A percentile compares a stretch with the other conserved stretches of the same genome.
phyloP scores from a whole-genome alignment of 805 yeast species.

The Brettanomyces sp. region DNA sequence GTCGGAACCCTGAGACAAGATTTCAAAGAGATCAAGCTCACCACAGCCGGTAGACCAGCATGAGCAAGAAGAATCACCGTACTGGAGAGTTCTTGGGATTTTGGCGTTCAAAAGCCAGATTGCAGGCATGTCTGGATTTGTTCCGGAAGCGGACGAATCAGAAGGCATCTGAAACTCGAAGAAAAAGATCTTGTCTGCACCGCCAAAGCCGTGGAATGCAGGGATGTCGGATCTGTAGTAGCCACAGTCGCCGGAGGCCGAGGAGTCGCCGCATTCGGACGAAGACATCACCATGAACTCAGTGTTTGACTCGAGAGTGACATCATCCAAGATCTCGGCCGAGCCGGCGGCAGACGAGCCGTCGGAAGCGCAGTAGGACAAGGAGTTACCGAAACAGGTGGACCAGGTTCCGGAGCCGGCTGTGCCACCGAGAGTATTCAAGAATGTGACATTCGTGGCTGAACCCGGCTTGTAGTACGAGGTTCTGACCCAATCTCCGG shows the following conservation, averaged over 20 bases:
- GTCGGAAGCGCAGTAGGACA: conserved; percentile 74
- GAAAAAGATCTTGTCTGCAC: conserved; percentile 74
- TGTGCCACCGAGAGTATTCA: conserved; percentile 83
- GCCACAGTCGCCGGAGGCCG: conserved; percentile 57
- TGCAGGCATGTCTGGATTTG: conserved; percentile 94
- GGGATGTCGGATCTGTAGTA: conserved; percentile 79
- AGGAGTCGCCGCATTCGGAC: conserved; percentile 40
- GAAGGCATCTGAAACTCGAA: conserved; percentile 94
- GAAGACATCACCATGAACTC: conserved; percentile 83
- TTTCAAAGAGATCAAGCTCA: conserved; percentile 91
- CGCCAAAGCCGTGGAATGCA: conserved; percentile 92
- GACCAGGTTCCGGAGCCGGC: conserved; percentile 86
- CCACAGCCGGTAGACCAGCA: conserved; percentile 98
- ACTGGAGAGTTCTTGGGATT: conserved; percentile 89
- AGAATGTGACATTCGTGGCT: conserved; percentile 59
- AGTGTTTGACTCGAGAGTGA: conserved; percentile 57
- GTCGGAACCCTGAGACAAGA: conserved; percentile 65
- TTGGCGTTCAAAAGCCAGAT: conserved; percentile 64
- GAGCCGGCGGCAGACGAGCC: conserved; percentile 65
- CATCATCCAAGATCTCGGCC: conserved; percentile 61
- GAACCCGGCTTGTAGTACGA: conserved; percentile 62
- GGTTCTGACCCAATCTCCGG: conserved; percentile 61
- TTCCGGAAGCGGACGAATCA: conserved; percentile 25
- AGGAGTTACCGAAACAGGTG: conserved; percentile 79
- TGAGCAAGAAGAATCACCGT: conserved; percentile 77